Base-by-base conservation (phyloP, 768 basidiomycete genomes). In the Arthromyces matolae region DNA sequence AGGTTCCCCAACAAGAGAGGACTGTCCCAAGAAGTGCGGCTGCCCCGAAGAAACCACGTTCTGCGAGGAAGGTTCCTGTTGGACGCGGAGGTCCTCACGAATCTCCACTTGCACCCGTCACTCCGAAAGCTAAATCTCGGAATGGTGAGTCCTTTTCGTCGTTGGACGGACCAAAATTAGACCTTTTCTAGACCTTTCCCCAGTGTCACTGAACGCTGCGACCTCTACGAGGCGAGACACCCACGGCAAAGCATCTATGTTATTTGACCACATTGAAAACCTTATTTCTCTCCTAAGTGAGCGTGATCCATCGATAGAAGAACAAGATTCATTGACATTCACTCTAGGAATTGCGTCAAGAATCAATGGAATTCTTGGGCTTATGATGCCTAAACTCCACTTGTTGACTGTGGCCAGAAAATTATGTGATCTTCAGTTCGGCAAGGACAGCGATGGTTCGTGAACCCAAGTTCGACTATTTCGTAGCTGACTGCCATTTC, bases 341-440 rank as follows among this genome's bases (percentile, higher is more conserved):
- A 28, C 34, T 12, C 53, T n/a, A 87, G 84, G 80, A 49, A 72
- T 82, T 53, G 68, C 73, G 16, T 64, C 79, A 0, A 72, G 80
- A 37, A 66, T 94, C 34, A 74, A 91, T 14, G 86, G 89, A 2
- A 55, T 92, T 8, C 65, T 93, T 3, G 85, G 83, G 0, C 74
- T 87, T 14, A 68, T 77, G 2, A 65, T 93, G 4, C 71, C 78
- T 14, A 85, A 84, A 50, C 73, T 93, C 4, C 82, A 80, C 39
- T 63, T 85, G 3, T 72, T 97, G 20, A 79, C 83, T 44, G 66
- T 83, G 13, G 72, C 83, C 3, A 73, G 85, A 31, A 78, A 75
- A 13, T 57, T 94, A 5, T 78, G 79, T 20, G 79, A 86, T 41
- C 64, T 68, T 14, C 67, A 76, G 22, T 48, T 61, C 1, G 72